Conservation (phyloP, 768 basidiomycete genomes). For the Macrolepiota albuminosa region DNA sequence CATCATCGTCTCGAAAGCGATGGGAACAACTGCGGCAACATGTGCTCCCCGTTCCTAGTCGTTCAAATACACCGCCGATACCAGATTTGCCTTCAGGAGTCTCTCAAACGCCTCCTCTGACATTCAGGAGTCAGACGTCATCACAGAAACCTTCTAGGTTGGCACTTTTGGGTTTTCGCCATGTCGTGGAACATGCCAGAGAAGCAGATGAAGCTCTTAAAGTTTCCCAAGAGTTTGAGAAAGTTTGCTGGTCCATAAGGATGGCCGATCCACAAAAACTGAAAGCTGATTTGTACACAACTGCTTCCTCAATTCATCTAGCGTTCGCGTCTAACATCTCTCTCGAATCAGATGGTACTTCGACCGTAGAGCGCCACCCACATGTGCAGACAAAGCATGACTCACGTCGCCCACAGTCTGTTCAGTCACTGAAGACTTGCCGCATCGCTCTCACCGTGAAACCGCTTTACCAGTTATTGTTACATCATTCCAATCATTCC, state of each 20-base stretch:
- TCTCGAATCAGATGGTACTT: conserved; percentile 19
- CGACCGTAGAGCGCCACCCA: conserved; percentile 15
- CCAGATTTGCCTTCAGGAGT: conserved; percentile 17
- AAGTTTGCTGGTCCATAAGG: conserved; percentile 50
- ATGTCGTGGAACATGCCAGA: conserved; percentile 61
- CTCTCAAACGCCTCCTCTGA: conserved; percentile 15
- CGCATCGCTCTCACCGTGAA: conserved; percentile 34
- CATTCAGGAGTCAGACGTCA: conserved; percentile 30
- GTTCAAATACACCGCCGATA: conserved; percentile 23
- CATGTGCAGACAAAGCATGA: conserved; percentile 26
- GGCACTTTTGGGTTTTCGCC: conserved; percentile 50
- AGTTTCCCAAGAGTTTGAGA: conserved; percentile 53
- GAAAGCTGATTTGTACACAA: conserved; percentile 23
- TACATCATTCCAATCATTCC: conserved; percentile 42
- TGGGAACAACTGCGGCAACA: conserved; percentile 56
- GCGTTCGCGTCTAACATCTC: conserved; percentile 39
- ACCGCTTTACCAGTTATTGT: conserved; percentile 39
- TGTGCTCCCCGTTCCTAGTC: conserved; percentile 34
- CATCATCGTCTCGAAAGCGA: conserved; percentile 36
- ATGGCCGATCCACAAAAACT: conserved; percentile 32
- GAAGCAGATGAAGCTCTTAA: conserved; percentile 47
- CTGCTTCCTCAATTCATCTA: conserved; percentile 33
- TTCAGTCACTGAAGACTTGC: conserved; percentile 26
- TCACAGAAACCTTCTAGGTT: conserved; percentile 42
- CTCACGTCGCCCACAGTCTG: conserved; percentile 40